phyloP scores from a whole-genome alignment of 1,139 yeast species.

The Nakaseomyces sp. region DNA sequence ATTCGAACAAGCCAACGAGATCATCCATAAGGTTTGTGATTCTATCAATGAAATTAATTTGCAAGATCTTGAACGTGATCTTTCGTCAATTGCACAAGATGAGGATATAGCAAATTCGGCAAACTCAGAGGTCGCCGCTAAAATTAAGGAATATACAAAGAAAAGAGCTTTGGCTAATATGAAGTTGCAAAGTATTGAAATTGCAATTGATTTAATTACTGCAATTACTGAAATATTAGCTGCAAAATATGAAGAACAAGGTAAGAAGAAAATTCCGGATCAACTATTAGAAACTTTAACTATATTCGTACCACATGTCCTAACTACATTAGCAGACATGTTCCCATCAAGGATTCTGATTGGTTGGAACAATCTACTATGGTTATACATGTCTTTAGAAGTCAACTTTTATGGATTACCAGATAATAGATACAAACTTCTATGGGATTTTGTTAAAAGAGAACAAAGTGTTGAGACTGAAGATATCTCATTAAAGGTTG shows the following conservation, averaged over 20 bases:
- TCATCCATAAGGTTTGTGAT: slow-evolving; percentile 30
- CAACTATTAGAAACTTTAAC: slow-evolving; percentile 31
- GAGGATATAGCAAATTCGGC: slow-evolving; percentile 31
- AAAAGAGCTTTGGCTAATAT: slow-evolving; percentile 41
- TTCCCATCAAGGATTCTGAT: slow-evolving; percentile 49
- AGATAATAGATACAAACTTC: background rate
- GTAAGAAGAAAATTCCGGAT: slow-evolving; percentile 21
- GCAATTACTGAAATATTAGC: slow-evolving; percentile 58
- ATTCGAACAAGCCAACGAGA: slow-evolving; percentile 22
- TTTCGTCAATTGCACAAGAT: slow-evolving; percentile 22
- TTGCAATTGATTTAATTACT: slow-evolving; percentile 64
- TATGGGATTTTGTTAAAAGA: slow-evolving; percentile 18
- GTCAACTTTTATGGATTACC: slow-evolving; percentile 11
- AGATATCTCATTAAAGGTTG: slow-evolving; percentile 37
- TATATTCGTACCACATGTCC: slow-evolving; percentile 35
- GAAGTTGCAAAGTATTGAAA: slow-evolving; percentile 55
- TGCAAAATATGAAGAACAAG: slow-evolving; percentile 17
- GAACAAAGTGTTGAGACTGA: slow-evolving; percentile 23
- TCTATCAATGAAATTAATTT: slow-evolving; percentile 37
- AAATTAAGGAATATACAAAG: slow-evolving; percentile 36
- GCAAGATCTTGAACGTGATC: slow-evolving; percentile 22
- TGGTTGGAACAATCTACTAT: slow-evolving; percentile 60
- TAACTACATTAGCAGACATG: slow-evolving; percentile 36
- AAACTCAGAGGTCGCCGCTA: slow-evolving; percentile 37
- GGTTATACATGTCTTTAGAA: slow-evolving; percentile 36